These are phyloP conservation scores for Phialophora macrospora DNA, from an alignment of 2,329 filamentous ascomycete genomes.

Conservation along the genomic window DNA sequence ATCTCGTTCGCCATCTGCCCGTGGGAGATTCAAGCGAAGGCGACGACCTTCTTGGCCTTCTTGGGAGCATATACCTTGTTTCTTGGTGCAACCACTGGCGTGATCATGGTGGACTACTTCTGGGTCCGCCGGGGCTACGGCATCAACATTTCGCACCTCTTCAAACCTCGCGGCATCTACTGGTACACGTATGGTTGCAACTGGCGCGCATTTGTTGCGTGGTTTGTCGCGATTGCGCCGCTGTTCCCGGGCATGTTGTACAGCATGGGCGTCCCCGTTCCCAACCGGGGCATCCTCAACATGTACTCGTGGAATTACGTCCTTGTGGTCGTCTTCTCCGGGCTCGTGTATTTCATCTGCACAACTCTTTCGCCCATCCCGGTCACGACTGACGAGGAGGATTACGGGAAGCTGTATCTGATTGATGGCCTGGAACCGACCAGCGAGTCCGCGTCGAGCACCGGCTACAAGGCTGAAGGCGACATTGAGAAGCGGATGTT, in stretches of 20 bases:
- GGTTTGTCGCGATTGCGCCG: conserved; percentile 62
- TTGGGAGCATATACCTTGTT: conserved; percentile 40
- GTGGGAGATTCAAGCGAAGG: conserved; percentile 53
- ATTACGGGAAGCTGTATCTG: conserved; percentile 16
- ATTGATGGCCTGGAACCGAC: conserved; percentile 15
- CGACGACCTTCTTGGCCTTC: conserved; percentile 48
- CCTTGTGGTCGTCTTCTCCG: conserved; percentile 24
- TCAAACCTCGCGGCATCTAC: conserved; percentile 32
- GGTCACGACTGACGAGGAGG: conserved; percentile 17
- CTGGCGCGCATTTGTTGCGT: conserved; percentile 65
- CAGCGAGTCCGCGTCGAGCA: conserved; percentile 7
- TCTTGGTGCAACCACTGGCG: conserved; percentile 38
- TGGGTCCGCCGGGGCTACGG: conserved; percentile 31
- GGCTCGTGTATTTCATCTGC: conserved; percentile 6
- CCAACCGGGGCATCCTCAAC: conserved; percentile 54
- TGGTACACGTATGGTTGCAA: conserved; percentile 54
- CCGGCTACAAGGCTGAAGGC: neutral
- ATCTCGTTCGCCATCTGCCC: conserved; percentile 53
- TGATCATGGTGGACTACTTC: conserved; percentile 37
- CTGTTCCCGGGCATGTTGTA: conserved; percentile 59
- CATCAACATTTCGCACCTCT: conserved; percentile 31
- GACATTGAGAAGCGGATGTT: neutral
- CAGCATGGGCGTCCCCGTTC: conserved; percentile 33
- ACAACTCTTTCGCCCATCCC: conserved; percentile 13
- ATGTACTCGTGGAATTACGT: conserved; percentile 66